Evolutionary conservation across 345 rosid genomes (phyloP).

Genomic region (Nephelium lappaceum): DNA sequence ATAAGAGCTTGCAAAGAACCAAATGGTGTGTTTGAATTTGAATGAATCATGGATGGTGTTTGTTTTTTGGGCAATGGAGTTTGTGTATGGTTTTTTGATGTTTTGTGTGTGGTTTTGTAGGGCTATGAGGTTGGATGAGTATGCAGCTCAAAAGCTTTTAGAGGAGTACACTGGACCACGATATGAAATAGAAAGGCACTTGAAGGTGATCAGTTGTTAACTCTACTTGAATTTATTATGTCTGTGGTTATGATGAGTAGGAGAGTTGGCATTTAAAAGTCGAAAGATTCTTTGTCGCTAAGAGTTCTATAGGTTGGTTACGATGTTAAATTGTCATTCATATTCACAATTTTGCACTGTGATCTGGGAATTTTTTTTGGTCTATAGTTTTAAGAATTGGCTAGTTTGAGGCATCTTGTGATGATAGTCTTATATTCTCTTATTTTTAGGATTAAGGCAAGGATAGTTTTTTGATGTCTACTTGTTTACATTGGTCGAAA

Average conservation of each 20-base stretch:
- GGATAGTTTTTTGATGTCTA: not conserved
- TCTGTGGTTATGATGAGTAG: not conserved
- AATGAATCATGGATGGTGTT: not conserved
- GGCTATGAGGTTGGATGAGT: conserved; percentile 68
- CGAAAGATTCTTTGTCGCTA: not conserved
- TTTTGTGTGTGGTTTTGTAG: conserved; percentile 37
- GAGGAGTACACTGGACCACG: conserved; percentile 70
- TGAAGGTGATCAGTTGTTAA: conserved; percentile 57
- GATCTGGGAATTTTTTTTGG: not conserved
- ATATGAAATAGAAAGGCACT: conserved; percentile 72
- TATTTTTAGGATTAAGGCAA: not conserved
- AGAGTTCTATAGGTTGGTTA: not conserved
- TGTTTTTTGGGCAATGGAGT: conserved; percentile 17
- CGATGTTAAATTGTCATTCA: not conserved
- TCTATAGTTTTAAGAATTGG: not conserved
- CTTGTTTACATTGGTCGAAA: not conserved
- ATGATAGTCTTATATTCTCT: not conserved
- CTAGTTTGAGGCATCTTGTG: not conserved
- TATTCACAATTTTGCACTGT: not conserved
- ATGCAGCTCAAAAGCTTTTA: conserved; percentile 62
- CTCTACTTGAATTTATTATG: conserved; percentile 8
- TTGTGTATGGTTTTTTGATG: conserved; percentile 9
- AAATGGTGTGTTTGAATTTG: conserved; percentile 58
- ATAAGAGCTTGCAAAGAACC: conserved; percentile 80
- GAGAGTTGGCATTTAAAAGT: conserved; percentile 2